These are phyloP conservation scores for Hamigera avellanea DNA, from an alignment of 495 filamentous ascomycete genomes.

Conservation along the genomic window DNA sequence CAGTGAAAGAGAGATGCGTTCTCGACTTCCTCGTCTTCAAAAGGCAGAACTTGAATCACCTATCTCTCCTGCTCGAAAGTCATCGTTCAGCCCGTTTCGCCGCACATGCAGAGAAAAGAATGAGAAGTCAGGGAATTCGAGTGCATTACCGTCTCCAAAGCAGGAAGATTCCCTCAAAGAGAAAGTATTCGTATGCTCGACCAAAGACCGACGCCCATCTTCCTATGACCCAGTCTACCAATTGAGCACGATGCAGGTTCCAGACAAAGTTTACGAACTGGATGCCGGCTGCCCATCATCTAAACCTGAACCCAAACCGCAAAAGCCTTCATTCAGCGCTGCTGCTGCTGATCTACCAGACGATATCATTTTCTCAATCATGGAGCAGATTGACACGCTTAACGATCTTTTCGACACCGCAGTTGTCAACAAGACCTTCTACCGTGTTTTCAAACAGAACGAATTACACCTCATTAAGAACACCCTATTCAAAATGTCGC, in stretches of 20 bases:
- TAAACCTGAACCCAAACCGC: conserved; percentile 6
- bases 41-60: conserved; percentile 14
- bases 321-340: conserved; percentile 3
- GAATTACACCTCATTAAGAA: conserved; percentile 45
- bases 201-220: conserved; percentile 9
- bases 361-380: conserved; percentile 36
- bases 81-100: too few relatives aligned
- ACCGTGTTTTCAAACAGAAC: conserved; percentile 47
- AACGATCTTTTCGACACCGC: conserved; percentile 49
- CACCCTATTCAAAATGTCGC: conserved; percentile 44
- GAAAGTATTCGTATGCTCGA: conserved; percentile 14
- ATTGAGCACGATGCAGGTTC: conserved; percentile 10
- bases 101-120: not conserved
- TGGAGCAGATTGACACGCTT: conserved; percentile 37
- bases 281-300: conserved; percentile 20
- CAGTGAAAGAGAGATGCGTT: conserved; percentile 15
- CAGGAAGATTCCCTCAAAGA: conserved; percentile 8
- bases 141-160: not conserved
- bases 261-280: conserved; percentile 27
- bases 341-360: conserved; percentile 36
- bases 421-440: conserved; percentile 45
- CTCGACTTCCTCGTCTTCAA: conserved; percentile 26
- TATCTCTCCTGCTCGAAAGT: not conserved
- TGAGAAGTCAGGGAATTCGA: not conserved
- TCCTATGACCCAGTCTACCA: conserved; percentile 2